Evolutionary conservation across 257 asterid genomes (phyloP), one percentile per base, ranked within the genome.

Genomic region (Solanum tacnaense): DNA sequence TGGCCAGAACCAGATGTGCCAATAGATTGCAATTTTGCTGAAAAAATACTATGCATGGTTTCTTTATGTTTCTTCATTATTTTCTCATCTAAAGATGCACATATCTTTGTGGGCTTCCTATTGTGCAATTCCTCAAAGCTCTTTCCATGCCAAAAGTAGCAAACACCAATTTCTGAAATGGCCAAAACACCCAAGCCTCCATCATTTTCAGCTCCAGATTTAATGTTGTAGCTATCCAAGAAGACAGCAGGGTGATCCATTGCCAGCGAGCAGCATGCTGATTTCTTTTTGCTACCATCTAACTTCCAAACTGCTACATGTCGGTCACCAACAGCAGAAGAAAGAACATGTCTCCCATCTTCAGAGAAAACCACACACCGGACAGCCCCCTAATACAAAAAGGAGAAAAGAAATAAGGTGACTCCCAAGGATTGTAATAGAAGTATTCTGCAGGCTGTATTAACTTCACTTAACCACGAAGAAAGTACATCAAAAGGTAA

Each of bases 221-320:
- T 68, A 60, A 86, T 34, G 82, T 87, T 88, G 89, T 86, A 93
- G 93, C 94, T 87, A 87, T 96, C 99, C 93, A 97, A 90, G 91
- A 93, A 95, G 44, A 95, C 92, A 86, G 99, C 96, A 38, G 99
- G 98, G 88, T 97, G 98, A 88, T 97, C 98, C 99, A 97, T 94
- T 13, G 97, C 92, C 75, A 96, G 98, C 68, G 90, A 88, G 79
- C 92, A 91, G 78, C 91, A 92, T 3, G 94, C 94, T n/a, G 98
- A 90, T 90, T 94, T 91, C 71, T 89, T 93, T 92, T 97, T 95
- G 92, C 94, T 92, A 38, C 98, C 93, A 85, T 92, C 96, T 72
- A 95, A 87, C 90, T 89, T 93, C 99, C 99, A 97, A 25, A 96
- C 89, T 13, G 98, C 97, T 87, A 97, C 87, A 84, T 93, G 95